These are phyloP conservation scores for Ophiostoma ulmi DNA, from an alignment of 2,329 filamentous ascomycete species.

Conservation along the genomic window DNA sequence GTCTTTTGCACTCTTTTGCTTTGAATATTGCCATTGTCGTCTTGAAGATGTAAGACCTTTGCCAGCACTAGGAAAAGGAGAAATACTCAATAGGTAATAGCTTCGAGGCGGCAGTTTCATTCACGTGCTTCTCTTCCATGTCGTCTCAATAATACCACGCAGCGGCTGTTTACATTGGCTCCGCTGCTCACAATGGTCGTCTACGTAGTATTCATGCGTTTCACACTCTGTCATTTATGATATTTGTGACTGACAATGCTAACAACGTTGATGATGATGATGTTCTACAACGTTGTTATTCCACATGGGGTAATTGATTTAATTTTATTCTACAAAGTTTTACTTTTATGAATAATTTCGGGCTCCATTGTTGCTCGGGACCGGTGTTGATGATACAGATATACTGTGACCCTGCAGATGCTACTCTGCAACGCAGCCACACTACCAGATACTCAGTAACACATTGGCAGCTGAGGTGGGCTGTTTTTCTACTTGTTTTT, in stretches of 20 bases:
- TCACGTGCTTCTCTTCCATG: not conserved
- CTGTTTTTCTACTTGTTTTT: not conserved
- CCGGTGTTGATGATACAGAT: not conserved
- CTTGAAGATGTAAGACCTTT: not conserved
- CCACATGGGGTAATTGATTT: not conserved
- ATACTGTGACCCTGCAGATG: not conserved
- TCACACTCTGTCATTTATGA: not conserved
- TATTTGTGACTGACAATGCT: not conserved
- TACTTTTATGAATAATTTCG: not conserved
- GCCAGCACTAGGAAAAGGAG: not conserved
- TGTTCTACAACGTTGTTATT: not conserved
- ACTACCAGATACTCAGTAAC: not conserved
- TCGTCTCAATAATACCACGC: too few relatives aligned
- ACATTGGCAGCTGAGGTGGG: not conserved
- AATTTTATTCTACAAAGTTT: not conserved
- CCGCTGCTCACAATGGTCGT: too few relatives aligned
- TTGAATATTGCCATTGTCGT: too few relatives aligned
- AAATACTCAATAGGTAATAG: not conserved
- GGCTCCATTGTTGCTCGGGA: constrained; percentile 1
- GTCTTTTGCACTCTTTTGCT: too few relatives aligned
- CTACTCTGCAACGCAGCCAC: not conserved
- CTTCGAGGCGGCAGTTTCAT: not conserved
- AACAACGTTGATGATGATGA: not conserved
- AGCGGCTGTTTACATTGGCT: too few relatives aligned
- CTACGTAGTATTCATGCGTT: not conserved